Evolutionary conservation across 2,329 filamentous ascomycete genomes (phyloP).

Genomic region (Beauveria caledonica): DNA sequence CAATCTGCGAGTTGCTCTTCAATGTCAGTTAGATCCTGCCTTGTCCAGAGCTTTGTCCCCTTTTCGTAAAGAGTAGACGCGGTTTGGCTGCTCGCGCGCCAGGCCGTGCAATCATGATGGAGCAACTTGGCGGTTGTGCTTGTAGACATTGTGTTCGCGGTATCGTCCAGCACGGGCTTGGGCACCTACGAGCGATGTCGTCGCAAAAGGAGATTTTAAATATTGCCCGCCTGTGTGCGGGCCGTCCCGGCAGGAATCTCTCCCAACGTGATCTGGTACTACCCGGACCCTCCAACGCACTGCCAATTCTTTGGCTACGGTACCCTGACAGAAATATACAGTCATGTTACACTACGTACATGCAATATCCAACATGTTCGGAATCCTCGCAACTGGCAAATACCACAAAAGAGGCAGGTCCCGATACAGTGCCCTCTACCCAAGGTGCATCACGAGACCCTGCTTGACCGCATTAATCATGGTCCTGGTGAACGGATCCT

Average conservation of each 20-base stretch:
- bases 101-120: slow-evolving; percentile 7
- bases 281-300: too few species aligned
- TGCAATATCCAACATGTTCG: too few species aligned
- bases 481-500: neutral
- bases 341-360: too few species aligned
- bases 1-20: neutral
- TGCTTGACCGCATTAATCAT: neutral
- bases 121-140: neutral
- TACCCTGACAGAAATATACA: too few species aligned
- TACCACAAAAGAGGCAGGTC: too few species aligned
- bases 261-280: too few species aligned
- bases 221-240: too few species aligned
- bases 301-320: too few species aligned
- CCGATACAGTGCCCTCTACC: neutral
- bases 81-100: slow-evolving; percentile 3
- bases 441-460: neutral
- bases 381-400: too few species aligned
- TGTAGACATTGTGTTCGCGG: too few species aligned
- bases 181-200: neutral
- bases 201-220: too few species aligned
- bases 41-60: slow-evolving; percentile 5
- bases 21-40: neutral
- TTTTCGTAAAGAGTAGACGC: neutral
- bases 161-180: neutral
- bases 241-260: too few species aligned